These are phyloP conservation scores for Melanomma pulvis-pyrius DNA, from an alignment of 495 filamentous ascomycete genomes.

Conservation along the genomic window DNA sequence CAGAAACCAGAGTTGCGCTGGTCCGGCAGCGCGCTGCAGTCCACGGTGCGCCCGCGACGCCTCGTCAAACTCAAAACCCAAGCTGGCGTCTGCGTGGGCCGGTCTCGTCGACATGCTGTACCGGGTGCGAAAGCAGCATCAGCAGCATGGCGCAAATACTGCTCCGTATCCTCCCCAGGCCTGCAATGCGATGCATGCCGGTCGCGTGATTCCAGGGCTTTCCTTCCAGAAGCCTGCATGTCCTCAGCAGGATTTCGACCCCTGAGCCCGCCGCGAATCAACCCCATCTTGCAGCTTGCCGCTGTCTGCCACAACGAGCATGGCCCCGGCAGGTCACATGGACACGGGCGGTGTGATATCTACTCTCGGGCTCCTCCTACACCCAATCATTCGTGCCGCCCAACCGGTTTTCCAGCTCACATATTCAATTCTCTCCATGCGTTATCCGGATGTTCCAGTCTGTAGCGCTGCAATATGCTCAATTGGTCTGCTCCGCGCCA, in stretches of 20 bases:
- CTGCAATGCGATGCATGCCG: slow-evolving; percentile 11
- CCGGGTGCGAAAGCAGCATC: too few relatives aligned
- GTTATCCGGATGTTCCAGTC: slow-evolving; percentile 4
- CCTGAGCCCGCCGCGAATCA: slow-evolving; percentile 18
- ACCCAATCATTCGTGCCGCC: slow-evolving; percentile 17
- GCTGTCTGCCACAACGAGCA: too few relatives aligned
- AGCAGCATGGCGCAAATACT: background rate
- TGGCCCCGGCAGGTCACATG: slow-evolving; percentile 3
- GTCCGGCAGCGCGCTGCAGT: background rate
- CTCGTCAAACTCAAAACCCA: background rate
- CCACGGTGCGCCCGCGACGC: background rate
- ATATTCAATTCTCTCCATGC: slow-evolving; percentile 6
- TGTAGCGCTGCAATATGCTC: background rate
- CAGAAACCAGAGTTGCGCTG: background rate
- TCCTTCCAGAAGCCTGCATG: slow-evolving; percentile 26
- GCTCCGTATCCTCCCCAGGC: background rate
- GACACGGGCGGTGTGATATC: slow-evolving; percentile 26
- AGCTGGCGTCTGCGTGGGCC: too few relatives aligned
- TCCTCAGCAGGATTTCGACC: slow-evolving; percentile 14
- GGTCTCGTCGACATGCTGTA: too few relatives aligned
- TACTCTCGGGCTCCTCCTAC: background rate
- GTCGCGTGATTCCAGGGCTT: slow-evolving; percentile 11
- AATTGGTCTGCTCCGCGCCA: background rate
- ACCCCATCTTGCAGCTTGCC: background rate
- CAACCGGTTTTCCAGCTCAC: slow-evolving; percentile 10